phyloP scores from a whole-genome alignment of 2,329 filamentous ascomycete genomes.

The Ciborinia camelliae region DNA sequence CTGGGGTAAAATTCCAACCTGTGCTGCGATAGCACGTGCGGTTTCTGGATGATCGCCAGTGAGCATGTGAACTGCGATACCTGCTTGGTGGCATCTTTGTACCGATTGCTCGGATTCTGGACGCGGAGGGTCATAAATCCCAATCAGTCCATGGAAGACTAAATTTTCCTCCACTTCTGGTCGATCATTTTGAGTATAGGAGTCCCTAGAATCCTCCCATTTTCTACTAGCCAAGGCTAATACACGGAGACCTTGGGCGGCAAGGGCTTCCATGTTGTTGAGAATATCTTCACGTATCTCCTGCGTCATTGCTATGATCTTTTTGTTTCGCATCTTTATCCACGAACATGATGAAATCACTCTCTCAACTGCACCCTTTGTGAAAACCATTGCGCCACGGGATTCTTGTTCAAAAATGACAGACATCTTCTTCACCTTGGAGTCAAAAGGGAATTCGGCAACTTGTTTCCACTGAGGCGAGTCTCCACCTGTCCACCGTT shows the following conservation, averaged over 20 bases:
- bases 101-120: conserved; percentile 56
- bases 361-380: conserved; percentile 68
- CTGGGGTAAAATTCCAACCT: conserved; percentile 72
- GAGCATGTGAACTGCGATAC: conserved; percentile 74
- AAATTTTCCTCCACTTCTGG: conserved; percentile 63
- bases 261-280: conserved; percentile 65
- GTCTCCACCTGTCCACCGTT: conserved; percentile 49
- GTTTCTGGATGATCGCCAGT: conserved; percentile 80
- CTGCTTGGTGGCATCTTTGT: conserved; percentile 60
- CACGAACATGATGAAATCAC: conserved; percentile 60
- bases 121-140: conserved; percentile 56
- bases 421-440: conserved; percentile 73
- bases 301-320: conserved; percentile 48
- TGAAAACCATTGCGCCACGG: conserved; percentile 47
- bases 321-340: conserved; percentile 44
- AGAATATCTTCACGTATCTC: conserved; percentile 55
- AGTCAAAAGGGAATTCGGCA: conserved; percentile 72
- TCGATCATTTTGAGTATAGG: conserved; percentile 48
- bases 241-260: conserved; percentile 64
- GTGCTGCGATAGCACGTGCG: conserved; percentile 71
- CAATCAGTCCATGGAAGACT: conserved; percentile 66
- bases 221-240: conserved; percentile 57
- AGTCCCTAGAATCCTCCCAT: conserved; percentile 33
- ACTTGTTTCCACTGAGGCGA: conserved; percentile 53
- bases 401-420: conserved; percentile 56